These are phyloP conservation scores for Dissoconium aciculare DNA, from an alignment of 2,329 filamentous ascomycete species.

Conservation along the genomic window DNA sequence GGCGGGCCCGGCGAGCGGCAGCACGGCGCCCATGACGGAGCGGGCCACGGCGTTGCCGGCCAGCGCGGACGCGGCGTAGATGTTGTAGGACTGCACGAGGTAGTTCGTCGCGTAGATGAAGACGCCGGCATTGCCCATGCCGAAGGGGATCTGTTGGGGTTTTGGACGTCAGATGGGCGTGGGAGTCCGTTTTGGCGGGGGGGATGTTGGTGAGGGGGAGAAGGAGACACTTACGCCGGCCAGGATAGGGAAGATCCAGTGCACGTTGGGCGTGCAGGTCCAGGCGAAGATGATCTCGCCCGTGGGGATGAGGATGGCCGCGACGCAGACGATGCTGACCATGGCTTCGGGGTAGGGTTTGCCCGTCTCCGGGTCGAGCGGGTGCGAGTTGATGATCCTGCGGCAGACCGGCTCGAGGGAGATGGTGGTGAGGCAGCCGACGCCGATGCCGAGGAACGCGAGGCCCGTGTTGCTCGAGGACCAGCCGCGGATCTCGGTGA, in stretches of 20 bases:
- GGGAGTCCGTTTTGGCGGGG: too few relatives aligned
- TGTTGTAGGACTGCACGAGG: constrained; percentile 60
- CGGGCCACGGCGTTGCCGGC: constrained; percentile 66
- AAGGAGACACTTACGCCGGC: too few relatives aligned
- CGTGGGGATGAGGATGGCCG: constrained; percentile 55
- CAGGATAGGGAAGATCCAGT: constrained; percentile 66
- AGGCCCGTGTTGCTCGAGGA: constrained; percentile 56
- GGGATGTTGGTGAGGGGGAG: too few relatives aligned
- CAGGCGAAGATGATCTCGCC: constrained; percentile 80
- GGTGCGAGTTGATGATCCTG: constrained; percentile 61
- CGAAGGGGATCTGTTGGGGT: too few relatives aligned
- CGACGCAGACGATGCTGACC: constrained; percentile 65
- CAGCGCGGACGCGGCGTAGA: constrained; percentile 67
- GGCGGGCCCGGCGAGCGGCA: constrained; percentile 58
- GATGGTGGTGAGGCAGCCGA: constrained; percentile 41
- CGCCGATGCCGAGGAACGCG: constrained; percentile 57
- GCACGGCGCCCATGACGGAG: constrained; percentile 56
- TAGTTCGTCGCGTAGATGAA: constrained; percentile 80
- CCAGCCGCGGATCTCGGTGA: constrained; percentile 63
- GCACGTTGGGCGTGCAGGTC: constrained; percentile 71
- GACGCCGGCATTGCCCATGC: constrained; percentile 57
- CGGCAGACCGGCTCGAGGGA: constrained; percentile 52
- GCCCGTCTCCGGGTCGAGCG: constrained; percentile 59
- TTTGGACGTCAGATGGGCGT: too few relatives aligned
- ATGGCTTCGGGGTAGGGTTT: constrained; percentile 64